Percentiles rank a stretch among this genome's conserved stretches.
Evolutionary conservation across 495 filamentous ascomycete species (phyloP).

Genomic region (Aspergillus sclerotiicarbonarius): DNA sequence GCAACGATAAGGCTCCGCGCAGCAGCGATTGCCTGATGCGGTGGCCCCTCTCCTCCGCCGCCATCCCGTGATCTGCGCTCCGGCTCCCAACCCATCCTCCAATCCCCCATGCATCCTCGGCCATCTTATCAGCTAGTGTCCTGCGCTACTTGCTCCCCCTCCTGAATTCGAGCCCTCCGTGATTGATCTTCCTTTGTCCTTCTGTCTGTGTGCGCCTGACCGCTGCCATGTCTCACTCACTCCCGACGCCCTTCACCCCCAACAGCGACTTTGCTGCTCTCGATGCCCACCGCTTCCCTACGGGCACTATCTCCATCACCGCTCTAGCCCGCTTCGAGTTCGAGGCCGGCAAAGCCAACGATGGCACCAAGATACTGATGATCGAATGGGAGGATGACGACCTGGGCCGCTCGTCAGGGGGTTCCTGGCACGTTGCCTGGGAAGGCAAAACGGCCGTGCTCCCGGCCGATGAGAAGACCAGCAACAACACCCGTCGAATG

Average conservation of each 20-base stretch:
- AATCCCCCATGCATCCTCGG: not conserved
- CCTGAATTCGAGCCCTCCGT: not conserved
- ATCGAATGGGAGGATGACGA: slow-evolving; percentile 74
- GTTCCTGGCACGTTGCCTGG: slow-evolving; percentile 72
- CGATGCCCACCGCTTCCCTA: slow-evolving; percentile 28
- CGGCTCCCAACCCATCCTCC: not conserved
- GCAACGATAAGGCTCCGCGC: too few species aligned
- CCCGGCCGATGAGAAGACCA: slow-evolving; percentile 58
- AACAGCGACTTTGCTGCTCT: slow-evolving; percentile 39
- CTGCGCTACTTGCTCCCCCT: not conserved
- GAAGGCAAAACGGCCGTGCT: slow-evolving; percentile 67
- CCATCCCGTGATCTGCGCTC: not conserved
- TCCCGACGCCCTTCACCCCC: slow-evolving; percentile 33
- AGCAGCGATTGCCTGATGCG: not conserved
- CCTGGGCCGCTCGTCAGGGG: slow-evolving; percentile 33
- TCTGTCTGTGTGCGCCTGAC: not conserved
- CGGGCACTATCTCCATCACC: slow-evolving; percentile 33
- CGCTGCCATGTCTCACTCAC: slow-evolving; percentile 19
- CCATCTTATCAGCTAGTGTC: not conserved
- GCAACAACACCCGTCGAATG: slow-evolving; percentile 57
- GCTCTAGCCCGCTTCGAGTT: slow-evolving; percentile 84
- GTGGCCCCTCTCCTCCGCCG: not conserved
- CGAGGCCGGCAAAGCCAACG: slow-evolving; percentile 70
- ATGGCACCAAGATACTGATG: slow-evolving; percentile 83
- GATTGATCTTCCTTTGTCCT: not conserved